Evolutionary conservation across 2,329 filamentous ascomycete genomes (phyloP), one percentile per base, ranked within the genome.

Genomic region (Arthrobotrys sinensis): DNA sequence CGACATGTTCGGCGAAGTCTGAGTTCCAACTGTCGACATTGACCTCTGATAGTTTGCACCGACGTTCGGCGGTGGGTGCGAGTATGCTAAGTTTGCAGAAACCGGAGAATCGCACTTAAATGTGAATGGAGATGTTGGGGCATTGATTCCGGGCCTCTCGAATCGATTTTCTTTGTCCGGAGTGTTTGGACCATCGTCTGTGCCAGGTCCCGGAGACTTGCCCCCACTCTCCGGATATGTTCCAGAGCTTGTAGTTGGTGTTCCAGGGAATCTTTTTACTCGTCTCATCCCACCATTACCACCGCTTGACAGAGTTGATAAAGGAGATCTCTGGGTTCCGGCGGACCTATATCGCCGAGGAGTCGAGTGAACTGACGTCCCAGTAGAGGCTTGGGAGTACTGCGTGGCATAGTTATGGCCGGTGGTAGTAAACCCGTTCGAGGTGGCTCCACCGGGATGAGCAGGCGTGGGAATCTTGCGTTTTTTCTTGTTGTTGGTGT

Each of bases 401-500:
- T 71, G 75, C 1, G 68, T 72, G 34, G 75, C 75, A 63, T 72
- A 71, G 50, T 60, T 72, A 40, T 78, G 75, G 6, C 75, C 75
- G 19, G 66, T 78, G 21, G 68, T 63, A 11, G 66, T 68, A 38
- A 72, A 78, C n/a, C 75, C 75, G 24, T 78, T 78, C 16, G 68
- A 67, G 86, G 60, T 72, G 46, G 62, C 78, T 28, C 78, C 80
- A 14, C 81, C 89, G 12, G 90, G 87, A 82, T 93, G 92, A 16
- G 93, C 92, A 8, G 93, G 93, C 0, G 94, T 94, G 0, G 96
- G 96, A 43, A 99, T 98, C 85, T 99, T 99, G 81, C 96, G 90
- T 85, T 99, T 98, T 87, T 98, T 99, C 85, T 99, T 99, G 84
- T 99, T 99, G 84, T 97, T 98, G 40, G 93, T 97, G 82, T 98